These are phyloP conservation scores for Allium fistulosum DNA, from an alignment of 106 monocot genomes.

Conservation along the genomic window DNA sequence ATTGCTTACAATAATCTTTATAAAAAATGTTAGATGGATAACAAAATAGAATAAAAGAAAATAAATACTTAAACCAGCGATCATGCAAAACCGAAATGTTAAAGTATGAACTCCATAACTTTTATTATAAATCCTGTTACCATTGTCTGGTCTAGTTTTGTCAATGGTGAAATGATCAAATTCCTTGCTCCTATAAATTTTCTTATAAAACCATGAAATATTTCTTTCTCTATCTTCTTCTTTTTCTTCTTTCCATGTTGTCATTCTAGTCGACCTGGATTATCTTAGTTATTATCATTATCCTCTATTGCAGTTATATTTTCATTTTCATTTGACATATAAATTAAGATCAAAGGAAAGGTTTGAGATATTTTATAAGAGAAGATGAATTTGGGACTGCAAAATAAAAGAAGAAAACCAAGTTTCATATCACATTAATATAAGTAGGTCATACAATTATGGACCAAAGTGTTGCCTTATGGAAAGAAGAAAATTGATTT, in stretches of 20 bases:
- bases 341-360: background rate
- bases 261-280: background rate
- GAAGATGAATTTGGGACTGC: background rate
- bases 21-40: too few species aligned
- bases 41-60: too few species aligned
- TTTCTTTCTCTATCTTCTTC: background rate
- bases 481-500: too few species aligned
- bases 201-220: background rate
- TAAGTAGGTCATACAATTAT: too few species aligned
- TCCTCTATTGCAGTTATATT: background rate
- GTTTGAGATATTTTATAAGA: background rate
- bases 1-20: too few species aligned
- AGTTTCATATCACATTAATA: too few species aligned
- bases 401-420: too few species aligned
- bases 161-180: slow-evolving; percentile 6
- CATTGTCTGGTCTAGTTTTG: slow-evolving; percentile 2
- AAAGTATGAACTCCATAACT: too few species aligned
- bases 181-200: slow-evolving; percentile 5
- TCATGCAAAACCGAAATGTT: too few species aligned
- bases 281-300: background rate
- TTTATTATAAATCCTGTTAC: too few species aligned
- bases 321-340: background rate
- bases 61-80: too few species aligned
- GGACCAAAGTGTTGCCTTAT: too few species aligned
- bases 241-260: slow-evolving; percentile 3